Evolutionary conservation across 345 rosid genomes (phyloP), one percentile per base, ranked within the genome.

Genomic region (Citrus cavaleriei): DNA sequence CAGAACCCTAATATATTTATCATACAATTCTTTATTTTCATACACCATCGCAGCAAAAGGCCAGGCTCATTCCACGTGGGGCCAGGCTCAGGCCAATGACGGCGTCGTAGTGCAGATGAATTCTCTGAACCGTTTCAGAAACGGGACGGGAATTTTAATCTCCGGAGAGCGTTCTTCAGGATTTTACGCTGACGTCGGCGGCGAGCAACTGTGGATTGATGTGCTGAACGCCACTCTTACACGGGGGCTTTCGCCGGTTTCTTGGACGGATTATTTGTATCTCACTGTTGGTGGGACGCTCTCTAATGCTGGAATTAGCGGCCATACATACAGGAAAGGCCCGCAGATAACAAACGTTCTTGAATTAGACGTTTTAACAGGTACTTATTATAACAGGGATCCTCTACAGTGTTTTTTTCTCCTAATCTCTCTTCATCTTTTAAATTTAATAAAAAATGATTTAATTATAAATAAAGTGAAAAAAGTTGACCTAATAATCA

Each of bases 301-400:
- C 21, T 89, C 90, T 5, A 87, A 87, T 35, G 92, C 89, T 1
- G 92, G 92, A 69, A 87, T 89, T 18, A 80, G 92, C 37, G 92
- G 92, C 37, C 85, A 86, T 58, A 79, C 87, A 10, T 85, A 84
- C 55, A 84, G 84, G 0, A 77, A 67, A 32, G 90, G 92, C 19
- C 92, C 92, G 51, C 90, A 87, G 83, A 89, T 89, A 66, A 84
- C 80, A 85, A 87, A 89, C 24, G 89, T 89, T n/a, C 49, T 10
- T 42, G 14, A 42, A 10, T 42, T 42, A 42, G 49, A 42, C 14
- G 49, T 42, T 12, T 42, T 42, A 42, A 42, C 16, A 42, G 49
- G 49, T 87, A 80, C 9, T 3, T 13, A 2, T 3, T 42, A 42
- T 40, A 40, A 40, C 13, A 40, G 4, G 13, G 46, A 42, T 3